Percentiles rank a stretch among this genome's conserved stretches.
These are phyloP conservation scores for Aspergillus glaucus DNA, from an alignment of 2,329 filamentous ascomycete genomes.

Conservation along the genomic window DNA sequence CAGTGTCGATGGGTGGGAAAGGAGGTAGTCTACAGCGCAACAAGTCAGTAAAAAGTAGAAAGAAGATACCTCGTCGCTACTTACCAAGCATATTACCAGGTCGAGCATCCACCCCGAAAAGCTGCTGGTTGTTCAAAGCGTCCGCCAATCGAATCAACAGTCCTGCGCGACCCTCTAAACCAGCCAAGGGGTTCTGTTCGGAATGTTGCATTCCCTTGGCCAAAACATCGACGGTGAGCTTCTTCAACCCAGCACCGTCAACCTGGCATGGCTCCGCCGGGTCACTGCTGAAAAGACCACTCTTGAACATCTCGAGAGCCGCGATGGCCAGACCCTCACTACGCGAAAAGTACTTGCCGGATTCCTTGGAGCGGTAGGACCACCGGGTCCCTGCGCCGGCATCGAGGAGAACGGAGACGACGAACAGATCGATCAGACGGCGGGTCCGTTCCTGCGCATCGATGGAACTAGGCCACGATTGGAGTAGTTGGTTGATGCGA, in stretches of 20 bases:
- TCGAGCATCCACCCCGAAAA: constrained; percentile 76
- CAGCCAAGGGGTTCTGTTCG: constrained; percentile 72
- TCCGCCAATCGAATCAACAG: constrained; percentile 69
- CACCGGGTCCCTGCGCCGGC: constrained; percentile 83
- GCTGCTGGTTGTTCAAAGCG: constrained; percentile 71
- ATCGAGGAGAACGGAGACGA: constrained; percentile 55
- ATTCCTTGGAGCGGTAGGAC: constrained; percentile 89
- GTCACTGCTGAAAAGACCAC: constrained; percentile 80
- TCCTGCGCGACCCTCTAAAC: constrained; percentile 75
- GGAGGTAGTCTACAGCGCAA: constrained; percentile 65
- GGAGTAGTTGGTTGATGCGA: constrained; percentile 45
- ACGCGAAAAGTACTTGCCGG: constrained; percentile 71
- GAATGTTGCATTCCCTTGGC: constrained; percentile 79
- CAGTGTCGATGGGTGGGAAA: constrained; percentile 83
- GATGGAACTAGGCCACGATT: constrained; percentile 44
- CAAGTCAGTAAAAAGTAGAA: background rate
- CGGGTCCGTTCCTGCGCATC: constrained; percentile 47
- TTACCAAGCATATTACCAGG: constrained; percentile 92
- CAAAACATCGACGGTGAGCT: constrained; percentile 66
- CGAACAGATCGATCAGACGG: constrained; percentile 55
- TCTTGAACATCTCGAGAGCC: constrained; percentile 87
- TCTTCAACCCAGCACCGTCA: constrained; percentile 72
- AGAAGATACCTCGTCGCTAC: constrained; percentile 13
- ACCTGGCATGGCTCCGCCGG: constrained; percentile 78
- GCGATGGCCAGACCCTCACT: constrained; percentile 82